These are phyloP conservation scores for Verticillium isaacii DNA, from an alignment of 2,329 filamentous ascomycete genomes.

Conservation along the genomic window DNA sequence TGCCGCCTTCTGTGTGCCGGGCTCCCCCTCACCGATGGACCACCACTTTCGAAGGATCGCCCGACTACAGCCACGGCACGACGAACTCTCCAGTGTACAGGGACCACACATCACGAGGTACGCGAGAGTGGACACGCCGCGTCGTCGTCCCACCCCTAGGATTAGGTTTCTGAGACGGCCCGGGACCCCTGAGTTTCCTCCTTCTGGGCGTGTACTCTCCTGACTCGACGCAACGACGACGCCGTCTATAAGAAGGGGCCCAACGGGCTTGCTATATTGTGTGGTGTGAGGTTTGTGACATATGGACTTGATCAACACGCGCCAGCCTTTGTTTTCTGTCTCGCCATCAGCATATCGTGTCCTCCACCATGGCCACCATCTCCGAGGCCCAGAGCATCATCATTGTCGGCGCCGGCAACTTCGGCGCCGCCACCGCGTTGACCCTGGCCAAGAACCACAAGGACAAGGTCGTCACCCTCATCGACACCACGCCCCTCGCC, in stretches of 20 bases:
- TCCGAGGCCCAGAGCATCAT: conserved; percentile 18
- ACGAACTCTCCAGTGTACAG: not conserved
- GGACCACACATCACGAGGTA: not conserved
- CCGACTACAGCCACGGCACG: not conserved
- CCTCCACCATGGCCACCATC: conserved; percentile 8
- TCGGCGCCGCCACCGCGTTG: conserved; percentile 37
- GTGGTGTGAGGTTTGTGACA: not conserved
- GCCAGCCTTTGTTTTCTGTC: not conserved
- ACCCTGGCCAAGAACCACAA: conserved; percentile 21
- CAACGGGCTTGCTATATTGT: not conserved
- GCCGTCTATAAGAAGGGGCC: not conserved
- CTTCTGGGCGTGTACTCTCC: not conserved
- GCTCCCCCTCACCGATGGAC: not conserved
- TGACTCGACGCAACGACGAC: not conserved
- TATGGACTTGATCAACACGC: not conserved
- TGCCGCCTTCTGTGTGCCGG: not conserved
- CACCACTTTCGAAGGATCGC: not conserved
- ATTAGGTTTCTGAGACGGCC: not conserved
- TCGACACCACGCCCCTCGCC: conserved; percentile 29
- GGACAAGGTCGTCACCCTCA: conserved; percentile 24
- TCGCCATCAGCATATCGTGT: not conserved
- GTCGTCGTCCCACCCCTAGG: not conserved
- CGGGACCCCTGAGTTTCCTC: not conserved
- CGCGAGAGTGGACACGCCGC: not conserved
- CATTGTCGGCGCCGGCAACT: conserved; percentile 38